These are phyloP conservation scores for Nakataea oryzae DNA, from an alignment of 2,329 filamentous ascomycete genomes.

Conservation along the genomic window DNA sequence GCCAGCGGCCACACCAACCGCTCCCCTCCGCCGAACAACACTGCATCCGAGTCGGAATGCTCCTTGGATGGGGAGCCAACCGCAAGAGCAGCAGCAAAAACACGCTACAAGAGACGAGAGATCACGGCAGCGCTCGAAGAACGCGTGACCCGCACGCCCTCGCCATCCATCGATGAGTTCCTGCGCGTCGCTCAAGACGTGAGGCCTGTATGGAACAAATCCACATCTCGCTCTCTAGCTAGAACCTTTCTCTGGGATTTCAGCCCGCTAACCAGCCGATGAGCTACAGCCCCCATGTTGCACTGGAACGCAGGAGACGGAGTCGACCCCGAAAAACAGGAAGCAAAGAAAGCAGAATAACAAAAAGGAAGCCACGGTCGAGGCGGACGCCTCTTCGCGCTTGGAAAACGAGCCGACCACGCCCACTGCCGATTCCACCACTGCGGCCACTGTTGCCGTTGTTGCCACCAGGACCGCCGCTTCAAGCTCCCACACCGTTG, in stretches of 20 bases:
- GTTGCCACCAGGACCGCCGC: too few relatives aligned
- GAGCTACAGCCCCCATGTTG: not conserved
- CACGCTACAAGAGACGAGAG: not conserved
- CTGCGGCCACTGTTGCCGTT: not conserved
- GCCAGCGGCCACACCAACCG: not conserved
- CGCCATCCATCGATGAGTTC: not conserved
- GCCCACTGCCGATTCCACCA: not conserved
- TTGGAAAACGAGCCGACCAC: not conserved
- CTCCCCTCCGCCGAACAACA: not conserved
- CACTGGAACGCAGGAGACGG: not conserved
- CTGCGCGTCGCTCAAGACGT: not conserved
- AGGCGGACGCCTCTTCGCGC: not conserved
- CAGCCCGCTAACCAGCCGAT: not conserved
- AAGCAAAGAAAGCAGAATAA: not conserved
- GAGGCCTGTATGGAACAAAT: not conserved
- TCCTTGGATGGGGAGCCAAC: not conserved
- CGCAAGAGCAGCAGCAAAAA: not conserved
- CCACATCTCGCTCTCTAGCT: not conserved
- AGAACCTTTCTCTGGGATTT: not conserved
- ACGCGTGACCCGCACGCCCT: not conserved
- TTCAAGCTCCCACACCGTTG: not conserved
- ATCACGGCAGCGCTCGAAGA: not conserved
- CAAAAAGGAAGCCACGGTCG: not conserved
- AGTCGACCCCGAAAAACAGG: not conserved
- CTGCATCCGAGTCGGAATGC: not conserved